phyloP scores from a whole-genome alignment of 768 basidiomycete genomes.

The Trametes meyenii region DNA sequence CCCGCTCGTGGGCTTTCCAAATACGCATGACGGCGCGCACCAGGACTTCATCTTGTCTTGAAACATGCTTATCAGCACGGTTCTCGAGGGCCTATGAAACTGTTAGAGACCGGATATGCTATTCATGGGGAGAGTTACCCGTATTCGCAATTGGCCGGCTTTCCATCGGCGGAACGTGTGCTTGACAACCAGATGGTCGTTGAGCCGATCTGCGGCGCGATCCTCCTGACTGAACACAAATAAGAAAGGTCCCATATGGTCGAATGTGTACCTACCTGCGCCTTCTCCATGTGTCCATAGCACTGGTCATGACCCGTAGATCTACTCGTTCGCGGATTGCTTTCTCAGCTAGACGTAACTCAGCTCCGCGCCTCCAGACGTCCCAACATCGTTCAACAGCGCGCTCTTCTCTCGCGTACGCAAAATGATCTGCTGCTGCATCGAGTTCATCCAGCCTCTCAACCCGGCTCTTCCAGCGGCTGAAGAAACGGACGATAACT shows the following conservation, averaged over 20 bases:
- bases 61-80: conserved; percentile 58
- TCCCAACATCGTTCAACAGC: conserved; percentile 51
- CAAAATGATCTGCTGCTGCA: conserved; percentile 51
- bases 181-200: conserved; percentile 48
- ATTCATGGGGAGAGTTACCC: conserved; percentile 40
- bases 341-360: conserved; percentile 49
- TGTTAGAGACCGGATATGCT: conserved; percentile 6
- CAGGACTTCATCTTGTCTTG: conserved; percentile 59
- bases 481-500: conserved; percentile 47
- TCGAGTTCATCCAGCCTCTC: conserved; percentile 47
- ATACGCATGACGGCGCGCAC: conserved; percentile 61
- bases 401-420: conserved; percentile 41
- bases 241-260: neutral
- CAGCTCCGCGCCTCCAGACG: conserved; percentile 54
- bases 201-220: conserved; percentile 46
- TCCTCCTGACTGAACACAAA: conserved; percentile 44
- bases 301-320: conserved; percentile 50
- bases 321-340: conserved; percentile 47
- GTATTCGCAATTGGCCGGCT: conserved; percentile 49
- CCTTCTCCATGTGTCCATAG: conserved; percentile 59
- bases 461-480: conserved; percentile 56
- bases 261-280: conserved; percentile 47
- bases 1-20: conserved; percentile 72
- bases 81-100: conserved; percentile 51
- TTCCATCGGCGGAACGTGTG: conserved; percentile 58